phyloP scores from a whole-genome alignment of 2,329 filamentous ascomycete species.

The Proliferodiscus dingleyae region DNA sequence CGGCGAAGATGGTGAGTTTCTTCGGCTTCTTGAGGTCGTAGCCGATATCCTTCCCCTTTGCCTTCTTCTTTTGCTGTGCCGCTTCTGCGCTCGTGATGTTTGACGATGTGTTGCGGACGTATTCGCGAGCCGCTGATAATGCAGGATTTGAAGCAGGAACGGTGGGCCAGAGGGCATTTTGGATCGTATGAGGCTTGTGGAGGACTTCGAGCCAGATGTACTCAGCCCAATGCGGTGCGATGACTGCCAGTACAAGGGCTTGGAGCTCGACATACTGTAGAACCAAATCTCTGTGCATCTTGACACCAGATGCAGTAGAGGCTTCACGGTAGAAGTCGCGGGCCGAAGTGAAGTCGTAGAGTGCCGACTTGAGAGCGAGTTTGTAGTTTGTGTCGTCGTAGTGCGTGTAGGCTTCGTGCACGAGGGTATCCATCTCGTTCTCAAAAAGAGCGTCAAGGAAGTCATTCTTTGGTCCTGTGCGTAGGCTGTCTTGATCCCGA shows the following conservation, averaged over 20 bases:
- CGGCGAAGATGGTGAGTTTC: constrained; percentile 81
- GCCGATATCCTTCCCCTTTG: constrained; percentile 79
- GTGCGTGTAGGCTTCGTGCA: constrained; percentile 71
- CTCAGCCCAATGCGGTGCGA: constrained; percentile 91
- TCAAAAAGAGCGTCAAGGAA: constrained; percentile 88
- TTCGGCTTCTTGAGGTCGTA: constrained; percentile 93
- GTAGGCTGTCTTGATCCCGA: constrained; percentile 64
- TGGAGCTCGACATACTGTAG: constrained; percentile 82
- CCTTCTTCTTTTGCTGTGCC: constrained; percentile 77
- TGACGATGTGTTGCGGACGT: constrained; percentile 66
- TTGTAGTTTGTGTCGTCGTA: constrained; percentile 81
- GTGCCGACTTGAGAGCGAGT: constrained; percentile 76
- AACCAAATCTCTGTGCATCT: constrained; percentile 81
- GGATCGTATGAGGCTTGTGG: constrained; percentile 69
- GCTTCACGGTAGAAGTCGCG: constrained; percentile 89
- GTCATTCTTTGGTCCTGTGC: constrained; percentile 67
- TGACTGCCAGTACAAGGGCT: constrained; percentile 72
- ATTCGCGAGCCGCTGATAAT: constrained; percentile 75
- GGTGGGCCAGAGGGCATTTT: constrained; percentile 71
- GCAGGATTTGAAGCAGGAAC: constrained; percentile 60
- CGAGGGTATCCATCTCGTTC: constrained; percentile 84
- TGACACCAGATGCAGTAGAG: constrained; percentile 68
- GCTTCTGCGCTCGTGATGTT: constrained; percentile 85
- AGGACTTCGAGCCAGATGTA: constrained; percentile 92
- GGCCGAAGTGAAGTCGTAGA: constrained; percentile 87